Percentiles rank a stretch among this genome's conserved stretches.
Evolutionary conservation across 306 rosid genomes (phyloP).

Genomic region (Pyrus betulifolia): DNA sequence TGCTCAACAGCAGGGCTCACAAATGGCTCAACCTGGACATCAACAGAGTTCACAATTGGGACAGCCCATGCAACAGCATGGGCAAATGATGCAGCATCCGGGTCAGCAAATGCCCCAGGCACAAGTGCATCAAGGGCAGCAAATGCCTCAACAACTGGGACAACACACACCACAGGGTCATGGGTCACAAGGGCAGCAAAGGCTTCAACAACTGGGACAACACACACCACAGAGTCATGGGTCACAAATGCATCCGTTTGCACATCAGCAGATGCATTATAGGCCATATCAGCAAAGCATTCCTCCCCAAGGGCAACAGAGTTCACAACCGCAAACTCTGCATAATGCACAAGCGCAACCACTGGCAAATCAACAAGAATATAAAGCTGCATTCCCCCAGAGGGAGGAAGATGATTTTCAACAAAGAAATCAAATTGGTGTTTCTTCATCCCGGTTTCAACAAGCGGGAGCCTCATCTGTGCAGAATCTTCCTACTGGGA

Average conservation of each 20-base stretch:
- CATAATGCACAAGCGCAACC: slow-evolving; percentile 49
- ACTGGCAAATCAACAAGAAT: slow-evolving; percentile 60
- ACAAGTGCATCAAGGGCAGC: slow-evolving; percentile 12
- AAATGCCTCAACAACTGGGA: slow-evolving; percentile 26
- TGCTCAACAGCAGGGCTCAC: slow-evolving; percentile 48
- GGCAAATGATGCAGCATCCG: slow-evolving; percentile 46
- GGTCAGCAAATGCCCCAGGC: slow-evolving; percentile 49
- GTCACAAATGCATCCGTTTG: slow-evolving; percentile 44
- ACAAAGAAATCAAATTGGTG: slow-evolving; percentile 59
- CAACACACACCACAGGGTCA: slow-evolving; percentile 56
- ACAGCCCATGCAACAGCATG: slow-evolving; percentile 44
- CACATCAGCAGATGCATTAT: slow-evolving; percentile 58
- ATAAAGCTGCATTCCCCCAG: slow-evolving; percentile 28
- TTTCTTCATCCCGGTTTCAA: slow-evolving; percentile 70
- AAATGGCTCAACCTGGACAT: slow-evolving; percentile 39
- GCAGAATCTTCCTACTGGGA: slow-evolving; percentile 48
- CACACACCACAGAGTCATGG: slow-evolving; percentile 51
- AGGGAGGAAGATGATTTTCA: slow-evolving; percentile 63
- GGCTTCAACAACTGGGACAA: slow-evolving; percentile 51
- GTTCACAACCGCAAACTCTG: slow-evolving; percentile 41
- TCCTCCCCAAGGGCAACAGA: slow-evolving; percentile 51
- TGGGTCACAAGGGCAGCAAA: slow-evolving; percentile 50
- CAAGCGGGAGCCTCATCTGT: slow-evolving; percentile 46
- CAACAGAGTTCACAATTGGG: slow-evolving; percentile 41
- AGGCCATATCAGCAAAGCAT: slow-evolving; percentile 60